Percentiles rank a stretch among this genome's conserved stretches.
phyloP scores from a whole-genome alignment of 495 filamentous ascomycete species.

The Penicillium cinerascens region DNA sequence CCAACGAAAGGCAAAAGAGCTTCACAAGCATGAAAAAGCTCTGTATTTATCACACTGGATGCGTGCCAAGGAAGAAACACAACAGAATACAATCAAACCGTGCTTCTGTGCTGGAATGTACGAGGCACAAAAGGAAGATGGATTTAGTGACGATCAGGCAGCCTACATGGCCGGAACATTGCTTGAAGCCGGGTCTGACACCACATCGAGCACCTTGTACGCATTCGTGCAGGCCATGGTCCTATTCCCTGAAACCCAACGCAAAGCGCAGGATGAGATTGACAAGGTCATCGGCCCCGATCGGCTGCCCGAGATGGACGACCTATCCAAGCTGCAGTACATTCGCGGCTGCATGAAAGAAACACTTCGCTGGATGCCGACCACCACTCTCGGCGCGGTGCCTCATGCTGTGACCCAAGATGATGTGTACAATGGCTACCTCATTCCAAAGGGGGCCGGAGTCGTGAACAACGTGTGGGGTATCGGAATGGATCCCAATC shows the following conservation, averaged over 20 bases:
- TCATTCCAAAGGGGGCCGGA: slow-evolving; percentile 44
- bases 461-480: slow-evolving; percentile 46
- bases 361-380: slow-evolving; percentile 39
- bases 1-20: slow-evolving; percentile 36
- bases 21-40: slow-evolving; percentile 26
- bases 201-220: slow-evolving; percentile 35
- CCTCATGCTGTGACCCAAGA: slow-evolving; percentile 54
- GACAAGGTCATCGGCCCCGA: slow-evolving; percentile 21
- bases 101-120: slow-evolving; percentile 35
- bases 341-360: slow-evolving; percentile 39
- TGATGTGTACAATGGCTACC: slow-evolving; percentile 50
- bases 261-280: slow-evolving; percentile 52
- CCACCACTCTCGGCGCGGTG: slow-evolving; percentile 43
- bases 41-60: slow-evolving; percentile 40
- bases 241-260: slow-evolving; percentile 41
- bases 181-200: slow-evolving; percentile 44
- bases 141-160: slow-evolving; percentile 33
- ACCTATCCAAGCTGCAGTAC: slow-evolving; percentile 32
- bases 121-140: slow-evolving; percentile 27
- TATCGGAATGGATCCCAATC: slow-evolving; percentile 42
- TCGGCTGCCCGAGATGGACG: slow-evolving; percentile 25
- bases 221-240: slow-evolving; percentile 44
- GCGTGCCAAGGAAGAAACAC: slow-evolving; percentile 29
- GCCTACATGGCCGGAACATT: slow-evolving; percentile 42
- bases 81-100: slow-evolving; percentile 27